Percentiles rank a stretch among this genome's conserved stretches.
Conservation (phyloP, 2,329 filamentous ascomycete genomes). For the Volutella citrinella region DNA sequence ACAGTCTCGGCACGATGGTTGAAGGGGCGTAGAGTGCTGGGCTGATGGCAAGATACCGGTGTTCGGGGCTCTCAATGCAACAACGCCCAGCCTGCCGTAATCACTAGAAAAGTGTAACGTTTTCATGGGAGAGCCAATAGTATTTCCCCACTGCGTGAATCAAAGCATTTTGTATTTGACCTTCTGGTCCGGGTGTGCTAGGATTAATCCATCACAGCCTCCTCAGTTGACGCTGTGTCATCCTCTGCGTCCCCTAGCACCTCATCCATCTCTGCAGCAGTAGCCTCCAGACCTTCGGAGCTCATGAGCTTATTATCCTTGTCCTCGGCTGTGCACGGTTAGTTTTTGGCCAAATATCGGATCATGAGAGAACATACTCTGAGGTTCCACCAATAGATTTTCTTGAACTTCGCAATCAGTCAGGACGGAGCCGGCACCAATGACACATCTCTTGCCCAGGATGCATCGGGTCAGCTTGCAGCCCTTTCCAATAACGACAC, state of each 20-base stretch:
- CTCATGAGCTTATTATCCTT: constrained; percentile 68
- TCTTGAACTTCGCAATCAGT: constrained; percentile 93
- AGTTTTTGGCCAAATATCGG: no score
- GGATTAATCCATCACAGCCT: constrained; percentile 24
- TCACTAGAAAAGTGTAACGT: no score
- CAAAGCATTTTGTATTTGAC: no score
- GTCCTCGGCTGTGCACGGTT: constrained; percentile 55
- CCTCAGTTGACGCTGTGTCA: constrained; percentile 27
- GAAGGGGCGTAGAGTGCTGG: no score
- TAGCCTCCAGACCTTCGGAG: constrained; percentile 63
- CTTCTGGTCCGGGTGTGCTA: no score
- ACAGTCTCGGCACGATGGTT: no score
- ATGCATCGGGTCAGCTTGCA: constrained; percentile 87
- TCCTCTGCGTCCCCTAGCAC: constrained; percentile 43
- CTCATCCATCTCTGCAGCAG: constrained; percentile 58
- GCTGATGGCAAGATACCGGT: no score
- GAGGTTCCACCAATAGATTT: constrained; percentile 80
- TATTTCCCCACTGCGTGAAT: no score
- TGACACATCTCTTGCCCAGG: constrained; percentile 72
- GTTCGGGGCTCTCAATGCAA: no score
- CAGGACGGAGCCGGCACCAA: constrained; percentile 78
- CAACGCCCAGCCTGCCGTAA: no score
- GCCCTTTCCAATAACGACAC: constrained; percentile 77
- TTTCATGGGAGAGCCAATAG: no score
- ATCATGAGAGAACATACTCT: constrained; percentile 58